A percentile compares a stretch with the other conserved stretches of the same genome.
Conservation (phyloP, 441 rosid species). For the Brassica hybrid region DNA sequence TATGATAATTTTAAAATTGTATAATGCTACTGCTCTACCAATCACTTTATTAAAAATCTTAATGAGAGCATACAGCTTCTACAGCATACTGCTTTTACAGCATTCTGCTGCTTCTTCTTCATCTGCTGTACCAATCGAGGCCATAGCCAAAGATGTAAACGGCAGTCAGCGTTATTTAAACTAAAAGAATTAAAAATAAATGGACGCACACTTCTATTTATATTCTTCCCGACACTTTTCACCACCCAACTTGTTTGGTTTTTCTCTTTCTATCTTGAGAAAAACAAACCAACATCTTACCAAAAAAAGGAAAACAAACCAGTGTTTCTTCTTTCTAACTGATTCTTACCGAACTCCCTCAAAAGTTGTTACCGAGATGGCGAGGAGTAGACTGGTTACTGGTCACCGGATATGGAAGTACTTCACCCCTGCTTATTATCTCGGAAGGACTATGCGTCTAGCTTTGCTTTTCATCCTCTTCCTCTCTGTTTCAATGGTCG, state of each 20-base stretch:
- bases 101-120: no score
- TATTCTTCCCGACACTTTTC: conserved; percentile 3
- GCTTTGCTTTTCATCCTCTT: conserved; percentile 79
- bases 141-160: background rate
- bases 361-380: conserved; percentile 39
- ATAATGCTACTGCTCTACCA: no score
- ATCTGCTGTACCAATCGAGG: no score
- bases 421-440: conserved; percentile 75
- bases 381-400: conserved; percentile 51
- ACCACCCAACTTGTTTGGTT: background rate
- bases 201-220: background rate
- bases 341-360: background rate
- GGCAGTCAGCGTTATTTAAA: background rate
- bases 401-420: conserved; percentile 60
- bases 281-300: background rate
- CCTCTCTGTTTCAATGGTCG: conserved; percentile 56
- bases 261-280: background rate
- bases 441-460: conserved; percentile 77
- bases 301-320: background rate
- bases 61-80: no score
- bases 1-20: no score
- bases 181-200: background rate
- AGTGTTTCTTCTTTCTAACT: conserved; percentile 1
- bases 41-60: no score
- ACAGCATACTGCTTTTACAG: no score